Percentiles rank a stretch among this genome's conserved stretches.
phyloP scores from a whole-genome alignment of 371 early-diverging fungal species.

The Mortierella sp. region DNA sequence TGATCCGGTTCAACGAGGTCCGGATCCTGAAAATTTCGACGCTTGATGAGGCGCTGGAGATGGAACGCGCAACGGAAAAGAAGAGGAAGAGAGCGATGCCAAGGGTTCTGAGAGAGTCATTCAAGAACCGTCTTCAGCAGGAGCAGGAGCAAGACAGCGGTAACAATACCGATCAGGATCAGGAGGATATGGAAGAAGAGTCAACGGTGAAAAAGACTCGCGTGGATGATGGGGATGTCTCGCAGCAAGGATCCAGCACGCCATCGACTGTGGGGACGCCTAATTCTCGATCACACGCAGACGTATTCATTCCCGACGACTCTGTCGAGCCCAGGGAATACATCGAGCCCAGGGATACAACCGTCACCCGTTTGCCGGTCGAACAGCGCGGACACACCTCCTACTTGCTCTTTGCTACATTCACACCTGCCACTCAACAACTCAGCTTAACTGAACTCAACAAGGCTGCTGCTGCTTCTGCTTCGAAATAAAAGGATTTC shows the following conservation, averaged over 20 bases:
- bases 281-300: not conserved
- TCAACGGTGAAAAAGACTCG: not conserved
- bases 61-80: slow-evolving; percentile 51
- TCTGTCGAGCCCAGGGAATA: slow-evolving; percentile 3
- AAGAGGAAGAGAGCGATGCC: slow-evolving; percentile 35
- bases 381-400: slow-evolving; percentile 85
- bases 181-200: slow-evolving; percentile 46
- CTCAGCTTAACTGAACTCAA: slow-evolving; percentile 1
- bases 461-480: not conserved
- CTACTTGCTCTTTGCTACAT: slow-evolving; percentile 91
- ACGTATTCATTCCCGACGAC: not conserved
- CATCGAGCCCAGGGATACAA: slow-evolving; percentile 23
- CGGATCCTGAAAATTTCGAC: slow-evolving; percentile 59
- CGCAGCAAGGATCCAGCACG: not conserved
- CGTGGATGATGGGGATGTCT: not conserved
- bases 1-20: slow-evolving; percentile 72
- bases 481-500: not conserved
- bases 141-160: slow-evolving; percentile 12
- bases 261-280: not conserved
- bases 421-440: slow-evolving; percentile 62
- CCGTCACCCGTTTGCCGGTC: slow-evolving; percentile 41
- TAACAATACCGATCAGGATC: slow-evolving; percentile 5
- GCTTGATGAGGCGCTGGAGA: slow-evolving; percentile 63
- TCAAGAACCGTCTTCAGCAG: not conserved
- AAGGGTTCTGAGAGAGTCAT: slow-evolving; percentile 19